These are phyloP conservation scores for Rhodosorus marinus DNA, from an alignment of 23 red algal species.

Conservation along the genomic window DNA sequence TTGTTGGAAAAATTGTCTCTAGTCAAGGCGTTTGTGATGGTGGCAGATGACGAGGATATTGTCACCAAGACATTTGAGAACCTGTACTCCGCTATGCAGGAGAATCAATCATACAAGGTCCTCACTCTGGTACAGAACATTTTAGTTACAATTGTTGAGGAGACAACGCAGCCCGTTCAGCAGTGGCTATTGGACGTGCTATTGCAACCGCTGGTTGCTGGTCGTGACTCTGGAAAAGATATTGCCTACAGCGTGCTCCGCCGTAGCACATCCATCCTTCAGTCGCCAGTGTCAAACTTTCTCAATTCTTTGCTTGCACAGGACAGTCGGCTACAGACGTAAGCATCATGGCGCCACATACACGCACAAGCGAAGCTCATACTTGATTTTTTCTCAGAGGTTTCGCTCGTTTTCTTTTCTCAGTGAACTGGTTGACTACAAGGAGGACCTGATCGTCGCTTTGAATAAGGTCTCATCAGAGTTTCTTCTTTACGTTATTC, in stretches of 20 bases:
- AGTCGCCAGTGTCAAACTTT: not conserved
- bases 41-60: slow-evolving; percentile 7
- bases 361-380: no score
- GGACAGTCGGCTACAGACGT: no score
- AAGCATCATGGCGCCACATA: not conserved
- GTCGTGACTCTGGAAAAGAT: not conserved
- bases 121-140: not conserved
- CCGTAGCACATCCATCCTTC: not conserved
- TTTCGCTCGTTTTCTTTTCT: no score
- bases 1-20: slow-evolving; percentile 3
- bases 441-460: not conserved
- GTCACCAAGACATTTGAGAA: not conserved
- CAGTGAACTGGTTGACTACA: not conserved
- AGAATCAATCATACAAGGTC: not conserved
- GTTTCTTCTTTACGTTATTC: not conserved
- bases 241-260: not conserved
- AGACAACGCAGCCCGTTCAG: not conserved
- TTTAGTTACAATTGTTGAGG: not conserved
- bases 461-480: not conserved
- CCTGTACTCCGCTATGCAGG: not conserved
- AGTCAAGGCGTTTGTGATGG: slow-evolving; percentile 3
- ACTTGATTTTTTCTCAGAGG: no score
- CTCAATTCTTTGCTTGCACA: not conserved
- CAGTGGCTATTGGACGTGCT: not conserved
- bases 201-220: not conserved